Evolutionary conservation across 225 moss, liverwort and hornwort genomes (phyloP), one percentile per base, ranked within the genome.

Genomic region (Polytrichum formosum): DNA sequence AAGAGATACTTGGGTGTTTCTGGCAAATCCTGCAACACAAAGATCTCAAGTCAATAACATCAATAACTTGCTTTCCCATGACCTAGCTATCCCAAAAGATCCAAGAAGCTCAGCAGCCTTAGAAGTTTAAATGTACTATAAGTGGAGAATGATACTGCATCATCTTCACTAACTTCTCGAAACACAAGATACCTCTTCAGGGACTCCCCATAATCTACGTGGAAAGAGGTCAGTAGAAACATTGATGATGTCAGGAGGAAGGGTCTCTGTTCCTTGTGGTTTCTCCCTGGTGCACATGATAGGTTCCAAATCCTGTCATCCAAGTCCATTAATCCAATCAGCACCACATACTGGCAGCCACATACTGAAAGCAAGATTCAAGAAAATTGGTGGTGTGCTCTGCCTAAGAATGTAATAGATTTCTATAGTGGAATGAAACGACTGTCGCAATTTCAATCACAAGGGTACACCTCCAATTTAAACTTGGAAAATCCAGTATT

Each of bases 121-220:
- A 22, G 7, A 59, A 59, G 21, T 19, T n/a, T n/a, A 6, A 58
- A 7, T 46, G 46, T 13, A 46, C 16, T 3, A 16, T 46, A 13
- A 46, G 46, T 16, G 46, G 13, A 46, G 46, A 46, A 46, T 16
- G 16, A 46, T 16, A 3, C 46, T 46, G 13, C 13, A 46, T 46
- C 46, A 46, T 46, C 46, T 46, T 46, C 46, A 16, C 46, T 46
- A 16, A 46, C 13, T 46, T 13, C 46, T 46, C 16, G 4, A 16
- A 46, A 46, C 7, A 25, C 64, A 64, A 61, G n/a, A 37, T 83
- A 87, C 87, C 87, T 87, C 87, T 78, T 83, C 87, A 64, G 87
- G 87, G 55, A 74, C 83, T 26, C 87, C 87, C 87, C 87, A 87
- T 22, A 87, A 76, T 69, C 87, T 81, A 69, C 87, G 87, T 64